Base-by-base conservation (phyloP, 331 rosid genomes). In the Pyracantha coccinea region DNA sequence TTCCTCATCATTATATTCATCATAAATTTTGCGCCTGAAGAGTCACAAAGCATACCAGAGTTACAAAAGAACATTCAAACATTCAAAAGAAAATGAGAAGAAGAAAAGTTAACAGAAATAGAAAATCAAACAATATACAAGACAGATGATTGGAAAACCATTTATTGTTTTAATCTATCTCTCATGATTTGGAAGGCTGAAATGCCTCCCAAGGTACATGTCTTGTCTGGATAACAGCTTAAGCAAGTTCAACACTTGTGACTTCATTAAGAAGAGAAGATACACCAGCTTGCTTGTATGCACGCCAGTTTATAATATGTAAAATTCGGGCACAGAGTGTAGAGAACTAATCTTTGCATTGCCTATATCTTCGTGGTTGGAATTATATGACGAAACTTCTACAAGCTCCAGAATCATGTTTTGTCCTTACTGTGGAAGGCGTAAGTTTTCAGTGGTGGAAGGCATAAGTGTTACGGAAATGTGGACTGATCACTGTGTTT, bases 1-100 rank as follows among this genome's bases (percentile, higher is more conserved):
- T 44, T 8, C 87, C 89, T 94, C 99, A 31, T 90, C 97, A 75
- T 94, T 94, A 80, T 80, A 81, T 68, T 92, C 96, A 74, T 92
- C 99, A 68, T 79, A 79, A 79, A 92, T 58, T 80, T 89, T 94
- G 80, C 87, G 88, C 99, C 99, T 92, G 82, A 74, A 33, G 80
- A 72, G 44, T 66, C 60, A 28, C 59, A 79, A 57, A 68, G 29
- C 4, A 63, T 28, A 28, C 44, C 58, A 69, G 28, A 58, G 71
- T 66, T 41, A 75, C 78, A 63, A 28, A 38, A 6, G 45, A 9
- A 58, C 63, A 69, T 58, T 57, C 12, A 47, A 31, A 64, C 19
- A 14, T 72, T 74, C 60, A n/a, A 27, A 14, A 28, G 62, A 80
- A 52, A 60, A 21, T 77, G 73, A 58, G 41, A 53, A 10, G 41